Evolutionary conservation across 1,284 basidiomycete species (phyloP).

Genomic region (Somion occarium): DNA sequence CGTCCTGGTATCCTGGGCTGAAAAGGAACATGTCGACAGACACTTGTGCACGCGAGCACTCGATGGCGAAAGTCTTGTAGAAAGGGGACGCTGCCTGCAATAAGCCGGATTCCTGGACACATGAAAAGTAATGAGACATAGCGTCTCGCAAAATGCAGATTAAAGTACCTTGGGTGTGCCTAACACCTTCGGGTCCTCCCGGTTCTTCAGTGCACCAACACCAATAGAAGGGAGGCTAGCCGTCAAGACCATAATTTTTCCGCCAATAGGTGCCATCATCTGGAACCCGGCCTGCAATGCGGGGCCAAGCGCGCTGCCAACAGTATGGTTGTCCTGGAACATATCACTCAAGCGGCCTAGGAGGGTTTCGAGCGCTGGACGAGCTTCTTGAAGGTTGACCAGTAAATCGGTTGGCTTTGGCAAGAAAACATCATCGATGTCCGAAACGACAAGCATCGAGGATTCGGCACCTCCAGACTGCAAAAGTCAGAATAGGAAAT

Average conservation of each 20-base stretch:
- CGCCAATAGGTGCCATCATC: slow-evolving; percentile 91
- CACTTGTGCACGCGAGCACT: slow-evolving; percentile 95
- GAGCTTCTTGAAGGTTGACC: slow-evolving; percentile 87
- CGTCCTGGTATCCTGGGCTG: slow-evolving; percentile 90
- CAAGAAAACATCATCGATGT: slow-evolving; percentile 95
- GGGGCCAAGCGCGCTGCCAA: slow-evolving; percentile 94
- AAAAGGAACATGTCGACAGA: slow-evolving; percentile 99
- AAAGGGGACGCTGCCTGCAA: slow-evolving; percentile 89
- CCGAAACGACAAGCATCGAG: slow-evolving; percentile 95
- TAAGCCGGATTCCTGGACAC: slow-evolving; percentile 78
- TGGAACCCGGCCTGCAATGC: slow-evolving; percentile 96
- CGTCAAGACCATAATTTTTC: slow-evolving; percentile 91
- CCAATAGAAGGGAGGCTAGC: slow-evolving; percentile 87
- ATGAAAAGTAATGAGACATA: slow-evolving; percentile 1
- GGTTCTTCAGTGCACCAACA: slow-evolving; percentile 89
- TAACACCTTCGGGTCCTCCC: slow-evolving; percentile 95
- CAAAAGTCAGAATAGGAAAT: slow-evolving; percentile 4
- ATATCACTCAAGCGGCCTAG: slow-evolving; percentile 87
- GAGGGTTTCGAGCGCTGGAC: slow-evolving; percentile 78
- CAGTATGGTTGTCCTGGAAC: slow-evolving; percentile 91
- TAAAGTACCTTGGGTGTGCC: slow-evolving; percentile 83
- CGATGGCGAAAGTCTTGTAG: slow-evolving; percentile 99
- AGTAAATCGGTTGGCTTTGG: slow-evolving; percentile 96
- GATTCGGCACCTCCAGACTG: slow-evolving; percentile 82
- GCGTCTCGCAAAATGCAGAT: not conserved